These are phyloP conservation scores for Porodaedalea pini DNA, from an alignment of 1,284 basidiomycete genomes.

Conservation along the genomic window DNA sequence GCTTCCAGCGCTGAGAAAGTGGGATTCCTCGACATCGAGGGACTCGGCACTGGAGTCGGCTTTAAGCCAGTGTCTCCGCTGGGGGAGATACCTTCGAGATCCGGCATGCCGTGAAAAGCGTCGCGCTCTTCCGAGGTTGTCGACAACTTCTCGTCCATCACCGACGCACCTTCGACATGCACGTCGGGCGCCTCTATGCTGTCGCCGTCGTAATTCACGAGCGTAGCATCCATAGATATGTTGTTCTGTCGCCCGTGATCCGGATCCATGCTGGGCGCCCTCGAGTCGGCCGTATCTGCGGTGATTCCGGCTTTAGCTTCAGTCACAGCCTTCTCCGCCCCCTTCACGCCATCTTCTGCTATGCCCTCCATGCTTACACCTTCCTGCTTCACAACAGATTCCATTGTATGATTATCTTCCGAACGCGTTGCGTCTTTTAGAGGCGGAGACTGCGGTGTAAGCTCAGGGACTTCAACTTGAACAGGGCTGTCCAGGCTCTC, in stretches of 20 bases:
- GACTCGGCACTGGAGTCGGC: neutral
- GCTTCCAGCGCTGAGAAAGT: neutral
- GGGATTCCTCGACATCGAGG: neutral
- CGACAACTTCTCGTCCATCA: neutral
- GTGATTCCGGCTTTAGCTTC: neutral
- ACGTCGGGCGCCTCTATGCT: constrained; percentile 7
- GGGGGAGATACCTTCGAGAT: neutral
- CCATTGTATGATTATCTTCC: neutral
- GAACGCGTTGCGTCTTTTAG: neutral
- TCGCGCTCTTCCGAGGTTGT: neutral
- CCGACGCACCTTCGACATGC: constrained; percentile 4
- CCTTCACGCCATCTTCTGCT: neutral
- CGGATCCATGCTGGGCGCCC: neutral
- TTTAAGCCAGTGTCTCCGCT: neutral
- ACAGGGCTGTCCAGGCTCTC: neutral
- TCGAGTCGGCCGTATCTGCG: neutral
- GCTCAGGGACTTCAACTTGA: neutral
- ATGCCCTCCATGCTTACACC: neutral
- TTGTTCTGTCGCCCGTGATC: neutral
- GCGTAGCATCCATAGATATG: constrained; percentile 5
- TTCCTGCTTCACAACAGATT: neutral
- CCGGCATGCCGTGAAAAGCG: neutral
- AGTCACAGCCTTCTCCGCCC: neutral
- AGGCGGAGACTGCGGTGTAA: neutral
- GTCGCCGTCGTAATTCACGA: constrained; percentile 3